Percentiles rank a stretch among this genome's conserved stretches.
Conservation (phyloP, 345 rosid species). For the Arabis hirsuta region DNA sequence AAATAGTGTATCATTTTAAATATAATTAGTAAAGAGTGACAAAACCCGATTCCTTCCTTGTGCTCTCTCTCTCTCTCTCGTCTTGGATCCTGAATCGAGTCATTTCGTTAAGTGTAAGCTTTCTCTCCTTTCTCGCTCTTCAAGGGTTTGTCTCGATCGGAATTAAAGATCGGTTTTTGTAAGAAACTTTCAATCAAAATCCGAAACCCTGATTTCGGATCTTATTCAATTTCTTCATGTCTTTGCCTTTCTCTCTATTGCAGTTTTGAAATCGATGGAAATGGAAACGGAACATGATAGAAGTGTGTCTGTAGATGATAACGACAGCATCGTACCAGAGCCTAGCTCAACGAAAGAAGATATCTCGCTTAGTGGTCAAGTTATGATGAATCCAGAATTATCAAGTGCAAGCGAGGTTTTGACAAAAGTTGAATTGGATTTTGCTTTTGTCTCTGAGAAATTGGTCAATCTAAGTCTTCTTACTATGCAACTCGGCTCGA, state of each 20-base stretch:
- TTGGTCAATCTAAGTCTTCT: constrained; percentile 71
- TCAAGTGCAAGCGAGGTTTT: constrained; percentile 54
- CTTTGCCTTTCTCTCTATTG: background rate
- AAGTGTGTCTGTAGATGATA: constrained; percentile 56
- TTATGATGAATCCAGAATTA: constrained; percentile 48
- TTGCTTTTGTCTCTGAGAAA: constrained; percentile 79
- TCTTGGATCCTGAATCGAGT: constrained; percentile 25
- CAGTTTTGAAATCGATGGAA: constrained; percentile 47
- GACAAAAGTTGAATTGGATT: constrained; percentile 67
- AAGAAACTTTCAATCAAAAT: too few species aligned
- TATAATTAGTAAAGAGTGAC: constrained; percentile 17
- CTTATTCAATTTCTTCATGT: constrained; percentile 1
- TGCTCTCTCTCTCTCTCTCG: constrained; percentile 9
- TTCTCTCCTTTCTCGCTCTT: constrained; percentile 22
- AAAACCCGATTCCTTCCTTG: background rate
- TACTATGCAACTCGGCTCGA: constrained; percentile 71
- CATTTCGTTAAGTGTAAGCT: constrained; percentile 19
- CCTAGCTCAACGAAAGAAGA: constrained; percentile 56
- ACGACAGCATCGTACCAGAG: constrained; percentile 54
- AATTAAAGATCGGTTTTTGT: background rate
- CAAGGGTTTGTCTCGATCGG: constrained; percentile 15
- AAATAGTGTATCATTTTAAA: background rate
- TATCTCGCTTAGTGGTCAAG: constrained; percentile 41
- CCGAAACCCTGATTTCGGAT: constrained; percentile 3
- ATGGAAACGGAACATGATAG: constrained; percentile 45